Base-by-base conservation (phyloP, 225 moss, liverwort and hornwort genomes). In the Ulota crispa region DNA sequence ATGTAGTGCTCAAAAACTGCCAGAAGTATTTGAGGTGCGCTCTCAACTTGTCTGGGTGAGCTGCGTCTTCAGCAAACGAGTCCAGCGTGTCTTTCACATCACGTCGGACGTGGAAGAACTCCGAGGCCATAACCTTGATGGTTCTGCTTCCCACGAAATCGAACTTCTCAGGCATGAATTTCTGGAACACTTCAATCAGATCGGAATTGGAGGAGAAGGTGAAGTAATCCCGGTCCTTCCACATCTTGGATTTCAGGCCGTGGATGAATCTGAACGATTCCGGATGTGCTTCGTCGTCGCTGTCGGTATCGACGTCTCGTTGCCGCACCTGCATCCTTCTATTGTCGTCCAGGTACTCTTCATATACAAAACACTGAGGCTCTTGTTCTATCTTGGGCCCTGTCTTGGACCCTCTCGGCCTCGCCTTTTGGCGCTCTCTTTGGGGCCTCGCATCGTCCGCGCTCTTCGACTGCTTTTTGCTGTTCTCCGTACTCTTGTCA, bases 221-320 rank as follows among this genome's bases (percentile, higher is more conserved):
- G 61, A 83, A 76, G 82, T 83, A 63, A 53, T 83, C 82, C 52
- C 70, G 77, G 1, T 36, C 9, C 3, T 3, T 1, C 82, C 82
- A 77, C 28, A 56, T 2, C 47, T 70, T 83, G 3, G 9, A 19
- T 27, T 57, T 70, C 21, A 70, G 68, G 24, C 77, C 82, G 37
- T 77, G 47, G 34, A 70, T 54, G 76, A 83, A 76, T 50, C 70
- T 69, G 70, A 83, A 83, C 24, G 82, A 23, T 13, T 4, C 14
- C 60, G 0, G 10, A 23, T 81, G 21, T 14, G 23, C 9, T 5
- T 34, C 56, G 16, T 32, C 43, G 15, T 18, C n/a, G 20, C 30
- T 39, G 53, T 68, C 45, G 3, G 42, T 2, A 42, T 8, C 62
- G 26, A 68, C 13, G 14, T 41, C 32, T 36, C 37, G 30, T 64